Evolutionary conservation across 2,329 filamentous ascomycete genomes (phyloP), one percentile per base, ranked within the genome.

Genomic region (Apiospora koreana): DNA sequence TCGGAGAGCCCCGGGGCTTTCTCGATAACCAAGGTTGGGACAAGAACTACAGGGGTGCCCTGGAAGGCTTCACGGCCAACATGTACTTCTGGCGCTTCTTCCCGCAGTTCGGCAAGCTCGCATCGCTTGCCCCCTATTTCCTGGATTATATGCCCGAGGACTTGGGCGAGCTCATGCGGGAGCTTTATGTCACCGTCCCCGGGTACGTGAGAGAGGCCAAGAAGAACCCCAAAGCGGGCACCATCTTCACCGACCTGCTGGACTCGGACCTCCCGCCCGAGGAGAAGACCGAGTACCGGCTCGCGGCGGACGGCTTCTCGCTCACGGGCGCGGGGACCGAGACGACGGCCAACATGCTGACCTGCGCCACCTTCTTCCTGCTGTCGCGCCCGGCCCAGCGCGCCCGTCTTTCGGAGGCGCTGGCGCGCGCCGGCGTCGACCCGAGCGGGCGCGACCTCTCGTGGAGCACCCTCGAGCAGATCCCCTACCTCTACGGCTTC

Each of bases 291-390:
- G 74, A 78, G 7, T 72, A 74, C 23, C 77, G 79, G 2, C 78
- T 83, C 16, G 79, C 78, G 14, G 81, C 83, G 16, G 82, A 84
- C 64, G 81, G 80, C 6, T 80, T 82, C 68, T 77, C 79, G 9
- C 73, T 82, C n/a, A 76, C 81, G 5, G 76, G 80, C 68, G 82
- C 81, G 1, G 82, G 82, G 10, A 82, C 81, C 3, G 77, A 84
- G 71, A 84, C 82, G 5, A 83, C 82, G 1, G 72, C 75, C n/a
- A 42, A 68, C 35, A 10, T 69, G 1, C 48, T 68, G 31, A 68
- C 48, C 1, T 23, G 31, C 35, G 54, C 54, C 5, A 68, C 67
- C 8, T 68, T 31, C 31, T 62, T 58, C 25, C 31, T 68, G 14
- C 48, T 62, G 23, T 10, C 21, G 21, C 48, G 58, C 35, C 67